A percentile compares a stretch with the other conserved stretches of the same genome.
Evolutionary conservation across 495 filamentous ascomycete genomes (phyloP).

Genomic region (Aspergillus wentii): DNA sequence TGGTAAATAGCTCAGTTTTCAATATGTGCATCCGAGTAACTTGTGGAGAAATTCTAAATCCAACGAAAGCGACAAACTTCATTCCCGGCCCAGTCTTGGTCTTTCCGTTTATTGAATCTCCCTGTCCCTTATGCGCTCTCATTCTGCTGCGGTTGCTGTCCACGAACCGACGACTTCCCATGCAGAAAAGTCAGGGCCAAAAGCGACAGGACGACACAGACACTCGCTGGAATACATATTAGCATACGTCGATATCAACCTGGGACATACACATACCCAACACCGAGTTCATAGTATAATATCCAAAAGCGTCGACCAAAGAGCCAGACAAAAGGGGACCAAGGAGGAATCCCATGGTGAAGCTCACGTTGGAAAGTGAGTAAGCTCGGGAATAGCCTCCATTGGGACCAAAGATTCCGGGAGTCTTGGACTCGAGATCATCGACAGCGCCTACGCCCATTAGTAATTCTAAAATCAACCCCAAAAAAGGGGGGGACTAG

Average conservation of each 20-base stretch:
- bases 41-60: too few relatives aligned
- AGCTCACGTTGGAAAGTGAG: constrained; percentile 18
- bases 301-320: constrained; percentile 13
- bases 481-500: neutral
- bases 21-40: too few relatives aligned
- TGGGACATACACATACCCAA: constrained; percentile 2
- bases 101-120: too few relatives aligned
- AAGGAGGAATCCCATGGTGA: constrained; percentile 11
- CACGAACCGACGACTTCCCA: neutral
- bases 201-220: neutral
- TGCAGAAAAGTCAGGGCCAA: neutral
- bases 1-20: too few relatives aligned
- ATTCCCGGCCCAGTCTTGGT: too few relatives aligned
- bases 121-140: neutral
- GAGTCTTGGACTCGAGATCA: constrained; percentile 3
- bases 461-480: neutral
- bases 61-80: too few relatives aligned
- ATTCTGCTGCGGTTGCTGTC: neutral
- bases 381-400: constrained; percentile 19
- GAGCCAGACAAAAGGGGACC: constrained; percentile 15
- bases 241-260: neutral
- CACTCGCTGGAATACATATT: neutral
- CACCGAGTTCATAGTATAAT: constrained; percentile 10
- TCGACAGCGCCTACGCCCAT: constrained; percentile 6
- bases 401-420: constrained; percentile 10